These are phyloP conservation scores for Sinapis alba DNA, from an alignment of 441 rosid species.

Conservation along the genomic window DNA sequence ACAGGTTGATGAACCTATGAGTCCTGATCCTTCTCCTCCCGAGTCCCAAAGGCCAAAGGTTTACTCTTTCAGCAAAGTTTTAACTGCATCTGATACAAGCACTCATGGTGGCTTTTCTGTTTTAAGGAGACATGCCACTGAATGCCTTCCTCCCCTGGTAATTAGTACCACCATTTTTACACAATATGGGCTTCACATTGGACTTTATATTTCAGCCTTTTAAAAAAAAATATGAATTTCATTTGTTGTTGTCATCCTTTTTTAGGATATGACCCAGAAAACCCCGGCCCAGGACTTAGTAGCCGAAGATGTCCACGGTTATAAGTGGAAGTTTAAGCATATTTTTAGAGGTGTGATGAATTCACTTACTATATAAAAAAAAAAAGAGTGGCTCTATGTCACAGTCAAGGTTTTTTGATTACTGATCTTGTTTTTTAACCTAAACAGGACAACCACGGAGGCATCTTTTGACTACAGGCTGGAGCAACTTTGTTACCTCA, in stretches of 20 bases:
- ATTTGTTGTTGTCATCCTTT: slow-evolving; percentile 18
- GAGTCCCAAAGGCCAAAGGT: slow-evolving; percentile 49
- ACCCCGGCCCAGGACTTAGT: slow-evolving; percentile 71
- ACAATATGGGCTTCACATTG: slow-evolving; percentile 5
- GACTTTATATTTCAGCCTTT: slow-evolving; percentile 11
- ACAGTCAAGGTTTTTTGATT: too few relatives aligned
- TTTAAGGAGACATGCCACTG: slow-evolving; percentile 65
- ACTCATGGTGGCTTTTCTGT: slow-evolving; percentile 82
- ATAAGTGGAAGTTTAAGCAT: slow-evolving; percentile 74
- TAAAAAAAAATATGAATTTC: slow-evolving; percentile 20
- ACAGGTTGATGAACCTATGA: slow-evolving; percentile 46
- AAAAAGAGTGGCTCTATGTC: background rate
- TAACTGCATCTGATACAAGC: slow-evolving; percentile 79
- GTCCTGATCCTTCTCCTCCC: slow-evolving; percentile 46
- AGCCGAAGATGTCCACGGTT: slow-evolving; percentile 66
- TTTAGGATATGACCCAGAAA: slow-evolving; percentile 65
- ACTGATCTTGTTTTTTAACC: slow-evolving; percentile 3
- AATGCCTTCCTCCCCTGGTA: slow-evolving; percentile 80
- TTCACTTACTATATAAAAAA: slow-evolving; percentile 16
- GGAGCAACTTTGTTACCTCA: slow-evolving; percentile 75
- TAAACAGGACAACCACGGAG: slow-evolving; percentile 69
- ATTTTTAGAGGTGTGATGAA: slow-evolving; percentile 69
- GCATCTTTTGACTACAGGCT: slow-evolving; percentile 73
- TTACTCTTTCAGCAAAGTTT: slow-evolving; percentile 64
- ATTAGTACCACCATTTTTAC: background rate